phyloP scores from a whole-genome alignment of 352 stramenopile species.

The Phytophthora podocarpi region DNA sequence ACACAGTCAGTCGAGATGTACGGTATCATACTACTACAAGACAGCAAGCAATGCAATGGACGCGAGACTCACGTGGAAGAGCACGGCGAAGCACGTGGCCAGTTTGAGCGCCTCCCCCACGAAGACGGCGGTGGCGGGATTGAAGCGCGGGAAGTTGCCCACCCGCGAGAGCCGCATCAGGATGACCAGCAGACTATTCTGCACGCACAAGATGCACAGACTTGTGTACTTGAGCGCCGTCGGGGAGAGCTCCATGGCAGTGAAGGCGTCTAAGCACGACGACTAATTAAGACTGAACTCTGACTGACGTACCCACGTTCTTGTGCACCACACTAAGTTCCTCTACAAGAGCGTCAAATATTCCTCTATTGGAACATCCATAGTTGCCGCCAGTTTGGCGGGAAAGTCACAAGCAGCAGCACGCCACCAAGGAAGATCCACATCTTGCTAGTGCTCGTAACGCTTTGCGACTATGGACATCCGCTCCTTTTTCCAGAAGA shows the following conservation, averaged over 20 bases:
- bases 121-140: constrained; percentile 75
- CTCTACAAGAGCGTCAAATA: constrained; percentile 11
- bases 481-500: constrained; percentile 82
- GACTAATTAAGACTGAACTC: too few relatives aligned
- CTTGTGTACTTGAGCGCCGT: constrained; percentile 79
- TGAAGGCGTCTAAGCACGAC: too few relatives aligned
- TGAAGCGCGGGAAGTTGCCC: constrained; percentile 72
- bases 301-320: not conserved
- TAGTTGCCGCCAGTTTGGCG: constrained; percentile 19
- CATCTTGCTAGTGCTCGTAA: constrained; percentile 1
- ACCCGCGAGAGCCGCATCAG: constrained; percentile 85
- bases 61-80: constrained; percentile 39
- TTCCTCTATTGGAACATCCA: constrained; percentile 19
- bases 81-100: constrained; percentile 48
- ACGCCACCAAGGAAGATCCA: constrained; percentile 27
- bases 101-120: constrained; percentile 79
- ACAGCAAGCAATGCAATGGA: too few relatives aligned
- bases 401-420: constrained; percentile 21
- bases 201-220: constrained; percentile 77
- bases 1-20: not conserved
- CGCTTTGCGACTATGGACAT: constrained; percentile 65
- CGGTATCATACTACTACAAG: not conserved
- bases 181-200: constrained; percentile 79
- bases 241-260: constrained; percentile 39
- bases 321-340: constrained; percentile 10